Evolutionary conservation across 352 stramenopile species (phyloP), one percentile per base, ranked within the genome.

Genomic region (Blastocystis sp.): DNA sequence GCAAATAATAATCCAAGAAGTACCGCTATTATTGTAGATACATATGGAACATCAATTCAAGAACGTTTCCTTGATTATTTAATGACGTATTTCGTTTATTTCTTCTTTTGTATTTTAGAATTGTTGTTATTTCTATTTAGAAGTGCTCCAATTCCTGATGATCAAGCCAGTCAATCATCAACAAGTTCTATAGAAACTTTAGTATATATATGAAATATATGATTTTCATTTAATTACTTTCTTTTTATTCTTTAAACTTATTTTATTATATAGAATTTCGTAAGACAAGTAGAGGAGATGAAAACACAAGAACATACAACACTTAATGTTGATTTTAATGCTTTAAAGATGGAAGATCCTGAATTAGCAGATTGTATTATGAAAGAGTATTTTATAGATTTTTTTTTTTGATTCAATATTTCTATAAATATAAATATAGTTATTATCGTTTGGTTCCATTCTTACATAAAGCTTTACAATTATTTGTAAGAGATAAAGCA

Each of bases 401-500:
- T n/a, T n/a, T n/a, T n/a, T n/a, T n/a, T n/a, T n/a, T n/a, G n/a
- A n/a, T n/a, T n/a, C n/a, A n/a, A n/a, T n/a, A n/a, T n/a, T n/a
- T n/a, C n/a, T n/a, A n/a, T n/a, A n/a, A n/a, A n/a, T n/a, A n/a
- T n/a, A n/a, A n/a, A n/a, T n/a, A n/a, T n/a, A n/a, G n/a, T n/a
- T n/a, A 75, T 49, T 73, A 81, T 32, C 41, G 64, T 2, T 66
- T 75, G 16, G 48, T 64, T 7, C 65, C 67, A 3, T 77, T 65
- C 45, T 25, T 78, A 25, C 45, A 70, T 13, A 69, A 72, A 54
- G 66, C 67, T 0, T 31, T 82, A 1, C 55, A 71, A 6, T 49
- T 66, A 13, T 77, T 77, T 4, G 62, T 79, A 0, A 67, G 69
- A 24, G 32, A 58, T 25, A 74, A 80, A 44, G 48, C 80, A 0